Base-by-base conservation (phyloP, 1,284 basidiomycete species). In the Rhodofomes roseus region DNA sequence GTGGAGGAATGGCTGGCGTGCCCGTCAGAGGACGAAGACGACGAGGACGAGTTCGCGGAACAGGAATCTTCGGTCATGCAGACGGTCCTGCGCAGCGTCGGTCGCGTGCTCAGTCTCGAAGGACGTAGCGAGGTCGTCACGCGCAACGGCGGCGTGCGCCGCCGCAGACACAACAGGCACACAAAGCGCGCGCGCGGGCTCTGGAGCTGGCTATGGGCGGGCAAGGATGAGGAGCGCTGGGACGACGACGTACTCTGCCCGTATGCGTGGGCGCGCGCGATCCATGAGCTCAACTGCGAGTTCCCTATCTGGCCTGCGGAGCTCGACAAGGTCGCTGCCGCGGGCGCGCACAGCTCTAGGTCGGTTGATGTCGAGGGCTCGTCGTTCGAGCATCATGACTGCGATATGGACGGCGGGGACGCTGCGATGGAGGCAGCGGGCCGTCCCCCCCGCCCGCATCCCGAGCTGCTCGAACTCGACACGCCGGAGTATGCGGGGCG, bases 261-360 rank as follows among this genome's bases (percentile, higher is more conserved):
- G 0, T 90, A 87, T 69, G 78, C 83, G 50, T 93, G 90, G 90
- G 83, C 87, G 0, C 74, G 80, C 60, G 80, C 83, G 1, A 81
- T 90, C 59, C 91, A 95, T 67, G 68, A 77, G 54, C 81, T 94
- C 61, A 92, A 94, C 74, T 95, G 93, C 75, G 81, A 85, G 14
- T 72, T 92, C 59, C 70, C 70, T 7, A 81, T 91, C 1, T 96
- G 88, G 90, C 93, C 89, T 0, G 74, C 76, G 60, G 87, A 79
- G 59, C 76, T 92, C 48, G 86, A 89, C 62, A 69, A 14, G 36
- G n/a, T 25, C 43, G 50, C 22, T 27, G 52, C 16, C 7, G 9
- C 77, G 58, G 74, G 76, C 7, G 74, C 74, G 1, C 66, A 63
- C 25, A 57, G 57, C 23, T 56, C 54, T 9, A 34, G 31, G 31